Evolutionary conservation across 352 stramenopile species (phyloP).

Genomic region (Phytopythium kandeliae): DNA sequence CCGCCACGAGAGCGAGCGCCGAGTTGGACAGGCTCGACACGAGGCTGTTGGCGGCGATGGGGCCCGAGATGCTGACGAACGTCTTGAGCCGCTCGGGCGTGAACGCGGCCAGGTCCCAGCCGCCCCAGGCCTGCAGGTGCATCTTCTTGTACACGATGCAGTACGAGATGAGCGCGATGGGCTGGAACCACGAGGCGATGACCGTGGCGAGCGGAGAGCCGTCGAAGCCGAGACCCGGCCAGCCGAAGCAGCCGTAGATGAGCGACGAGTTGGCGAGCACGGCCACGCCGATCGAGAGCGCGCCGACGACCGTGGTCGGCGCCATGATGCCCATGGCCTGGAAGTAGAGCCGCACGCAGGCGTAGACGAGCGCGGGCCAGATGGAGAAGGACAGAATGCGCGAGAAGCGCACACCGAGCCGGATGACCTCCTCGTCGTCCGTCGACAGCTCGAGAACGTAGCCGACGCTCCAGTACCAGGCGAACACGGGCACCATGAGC

Average conservation of each 20-base stretch:
- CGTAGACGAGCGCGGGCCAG: constrained; percentile 47
- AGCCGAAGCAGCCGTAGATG: constrained; percentile 34
- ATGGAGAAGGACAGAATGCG: constrained; percentile 55
- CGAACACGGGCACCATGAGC: constrained; percentile 26
- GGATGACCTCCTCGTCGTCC: constrained; percentile 35
- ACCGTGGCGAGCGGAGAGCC: constrained; percentile 48
- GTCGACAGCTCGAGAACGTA: constrained; percentile 34
- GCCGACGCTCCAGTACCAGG: constrained; percentile 36
- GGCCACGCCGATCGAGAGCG: constrained; percentile 41
- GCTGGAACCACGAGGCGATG: constrained; percentile 60
- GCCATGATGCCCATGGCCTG: constrained; percentile 59
- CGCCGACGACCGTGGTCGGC: constrained; percentile 41
- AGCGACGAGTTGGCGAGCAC: constrained; percentile 35
- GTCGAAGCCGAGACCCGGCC: constrained; percentile 48
- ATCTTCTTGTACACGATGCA: constrained; percentile 56
- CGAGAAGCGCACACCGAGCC: constrained; percentile 38
- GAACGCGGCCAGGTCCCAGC: constrained; percentile 38
- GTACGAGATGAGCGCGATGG: constrained; percentile 50
- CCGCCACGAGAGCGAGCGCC: constrained; percentile 40
- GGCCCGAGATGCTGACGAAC: constrained; percentile 42
- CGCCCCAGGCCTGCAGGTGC: constrained; percentile 47
- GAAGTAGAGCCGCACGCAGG: constrained; percentile 55
- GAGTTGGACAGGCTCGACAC: constrained; percentile 46
- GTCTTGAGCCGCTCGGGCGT: constrained; percentile 31
- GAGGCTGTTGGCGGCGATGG: constrained; percentile 35